A percentile compares a stretch with the other conserved stretches of the same genome.
phyloP scores from a whole-genome alignment of 1,284 basidiomycete genomes.

The Ceratobasidium sp. region DNA sequence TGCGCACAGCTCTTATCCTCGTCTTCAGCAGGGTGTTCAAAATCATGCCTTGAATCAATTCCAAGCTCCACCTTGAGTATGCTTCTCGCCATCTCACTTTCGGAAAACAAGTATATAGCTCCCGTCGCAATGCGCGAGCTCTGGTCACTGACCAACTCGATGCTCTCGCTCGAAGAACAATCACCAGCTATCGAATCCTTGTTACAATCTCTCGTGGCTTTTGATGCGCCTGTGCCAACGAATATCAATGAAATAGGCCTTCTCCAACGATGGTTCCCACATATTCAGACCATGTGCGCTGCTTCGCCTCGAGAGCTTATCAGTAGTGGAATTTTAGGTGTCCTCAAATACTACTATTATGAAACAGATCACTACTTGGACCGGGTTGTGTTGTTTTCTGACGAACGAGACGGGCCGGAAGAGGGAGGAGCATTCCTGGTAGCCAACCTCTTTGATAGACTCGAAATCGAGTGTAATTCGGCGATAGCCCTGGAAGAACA shows the following conservation, averaged over 20 bases:
- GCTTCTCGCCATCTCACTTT: slow-evolving; percentile 1
- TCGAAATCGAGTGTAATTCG: neutral
- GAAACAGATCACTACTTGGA: neutral
- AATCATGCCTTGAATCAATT: neutral
- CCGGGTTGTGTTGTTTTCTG: neutral
- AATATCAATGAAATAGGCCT: neutral
- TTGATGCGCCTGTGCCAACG: neutral
- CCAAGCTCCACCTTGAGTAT: neutral
- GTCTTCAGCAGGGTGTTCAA: neutral
- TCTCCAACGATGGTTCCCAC: slow-evolving; percentile 3
- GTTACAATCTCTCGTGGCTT: neutral
- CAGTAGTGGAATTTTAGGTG: neutral
- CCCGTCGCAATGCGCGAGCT: slow-evolving; percentile 7
- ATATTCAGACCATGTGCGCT: neutral
- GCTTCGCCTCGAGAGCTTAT: neutral
- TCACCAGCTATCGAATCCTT: neutral
- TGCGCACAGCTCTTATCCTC: neutral
- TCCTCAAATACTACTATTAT: neutral
- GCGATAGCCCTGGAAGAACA: neutral
- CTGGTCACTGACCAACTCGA: neutral
- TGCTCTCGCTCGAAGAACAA: neutral
- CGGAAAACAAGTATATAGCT: neutral
- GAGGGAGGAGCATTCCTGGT: neutral
- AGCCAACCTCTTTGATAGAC: neutral
- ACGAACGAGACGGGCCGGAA: neutral